Conservation (phyloP, 2,329 filamentous ascomycete species). For the Alternaria gansuensis region DNA sequence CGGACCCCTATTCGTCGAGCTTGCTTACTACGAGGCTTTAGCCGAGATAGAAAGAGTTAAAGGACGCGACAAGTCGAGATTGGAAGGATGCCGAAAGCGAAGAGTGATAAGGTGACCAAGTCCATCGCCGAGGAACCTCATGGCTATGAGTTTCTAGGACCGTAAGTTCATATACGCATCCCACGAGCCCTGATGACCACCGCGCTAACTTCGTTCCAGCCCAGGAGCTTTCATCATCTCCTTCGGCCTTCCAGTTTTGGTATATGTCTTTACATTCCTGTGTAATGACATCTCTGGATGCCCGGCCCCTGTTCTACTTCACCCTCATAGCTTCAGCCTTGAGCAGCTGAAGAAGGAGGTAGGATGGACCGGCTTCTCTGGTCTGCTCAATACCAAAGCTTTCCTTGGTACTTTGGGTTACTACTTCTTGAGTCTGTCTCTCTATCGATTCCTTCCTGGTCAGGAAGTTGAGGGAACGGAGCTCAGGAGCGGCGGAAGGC, state of each 20-base stretch:
- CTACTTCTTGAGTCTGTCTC: slow-evolving; percentile 76
- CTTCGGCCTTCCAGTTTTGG: slow-evolving; percentile 78
- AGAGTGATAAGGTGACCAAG: slow-evolving; percentile 22
- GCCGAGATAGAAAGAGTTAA: slow-evolving; percentile 13
- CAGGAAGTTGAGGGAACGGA: slow-evolving; percentile 74
- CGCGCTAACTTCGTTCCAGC: slow-evolving; percentile 57
- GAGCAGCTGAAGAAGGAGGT: slow-evolving; percentile 79
- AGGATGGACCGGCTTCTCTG: slow-evolving; percentile 81
- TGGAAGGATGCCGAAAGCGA: slow-evolving; percentile 40
- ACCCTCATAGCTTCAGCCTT: slow-evolving; percentile 74
- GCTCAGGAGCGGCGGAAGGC: slow-evolving; percentile 73
- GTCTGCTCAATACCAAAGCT: slow-evolving; percentile 74
- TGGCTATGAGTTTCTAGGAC: slow-evolving; percentile 54
- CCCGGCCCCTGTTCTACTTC: slow-evolving; percentile 81
- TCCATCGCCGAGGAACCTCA: slow-evolving; percentile 42
- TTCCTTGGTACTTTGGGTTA: slow-evolving; percentile 77
- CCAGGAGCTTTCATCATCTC: slow-evolving; percentile 80
- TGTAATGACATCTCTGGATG: slow-evolving; percentile 96
- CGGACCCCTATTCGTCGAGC: slow-evolving; percentile 28
- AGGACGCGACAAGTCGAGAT: slow-evolving; percentile 11
- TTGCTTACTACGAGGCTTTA: slow-evolving; percentile 13
- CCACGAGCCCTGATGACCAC: neutral
- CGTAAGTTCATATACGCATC: slow-evolving; percentile 41
- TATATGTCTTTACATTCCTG: slow-evolving; percentile 81
- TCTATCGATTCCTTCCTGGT: slow-evolving; percentile 81